Conservation (phyloP, 495 filamentous ascomycete genomes). For the Umbilicaria muhlenbergii region DNA sequence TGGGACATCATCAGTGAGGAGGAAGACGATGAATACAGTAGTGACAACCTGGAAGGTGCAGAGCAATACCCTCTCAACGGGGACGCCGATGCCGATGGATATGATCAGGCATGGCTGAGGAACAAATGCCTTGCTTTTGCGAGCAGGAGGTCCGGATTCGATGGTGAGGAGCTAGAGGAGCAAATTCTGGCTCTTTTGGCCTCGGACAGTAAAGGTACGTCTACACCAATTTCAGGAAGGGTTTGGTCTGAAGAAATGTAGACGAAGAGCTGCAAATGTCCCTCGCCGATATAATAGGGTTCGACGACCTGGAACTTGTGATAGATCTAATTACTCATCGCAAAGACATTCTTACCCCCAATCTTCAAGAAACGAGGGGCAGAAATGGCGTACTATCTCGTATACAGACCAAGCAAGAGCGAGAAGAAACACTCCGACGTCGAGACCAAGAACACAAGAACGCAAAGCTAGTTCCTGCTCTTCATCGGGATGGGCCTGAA, state of each 20-base stretch:
- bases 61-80: constrained; percentile 12
- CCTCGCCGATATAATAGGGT: constrained; percentile 83
- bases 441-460: constrained; percentile 74
- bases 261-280: constrained; percentile 80
- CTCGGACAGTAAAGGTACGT: constrained; percentile 31
- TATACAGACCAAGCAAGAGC: constrained; percentile 58
- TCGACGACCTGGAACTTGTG: constrained; percentile 79
- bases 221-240: background rate
- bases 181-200: constrained; percentile 56
- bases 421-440: constrained; percentile 56
- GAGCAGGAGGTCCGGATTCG: constrained; percentile 42
- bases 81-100: constrained; percentile 11
- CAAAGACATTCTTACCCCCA: constrained; percentile 35
- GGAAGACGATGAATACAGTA: constrained; percentile 42
- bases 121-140: constrained; percentile 46
- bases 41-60: constrained; percentile 28
- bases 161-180: constrained; percentile 43
- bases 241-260: constrained; percentile 16
- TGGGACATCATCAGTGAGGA: constrained; percentile 78
- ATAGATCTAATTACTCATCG: constrained; percentile 68
- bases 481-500: constrained; percentile 42
- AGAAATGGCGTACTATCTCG: constrained; percentile 37
- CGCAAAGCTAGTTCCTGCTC: constrained; percentile 44
- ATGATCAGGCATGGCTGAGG: constrained; percentile 43
- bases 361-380: constrained; percentile 12